Evolutionary conservation across 1,139 yeast genomes (phyloP).

Genomic region (Kodamaea fungicola): DNA sequence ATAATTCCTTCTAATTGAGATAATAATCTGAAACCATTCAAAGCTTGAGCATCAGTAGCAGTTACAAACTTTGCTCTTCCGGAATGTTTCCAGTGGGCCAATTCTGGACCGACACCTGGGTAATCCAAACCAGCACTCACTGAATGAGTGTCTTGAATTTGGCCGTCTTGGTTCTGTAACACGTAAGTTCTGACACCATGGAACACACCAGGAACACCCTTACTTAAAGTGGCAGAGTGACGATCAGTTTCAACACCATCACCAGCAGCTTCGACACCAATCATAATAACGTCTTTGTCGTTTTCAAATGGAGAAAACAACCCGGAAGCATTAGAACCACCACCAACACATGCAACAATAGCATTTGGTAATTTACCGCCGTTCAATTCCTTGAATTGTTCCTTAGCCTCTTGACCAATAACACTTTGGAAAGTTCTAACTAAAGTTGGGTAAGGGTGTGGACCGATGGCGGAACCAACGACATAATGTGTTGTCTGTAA

Average conservation of each 20-base stretch:
- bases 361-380: conserved; percentile 86
- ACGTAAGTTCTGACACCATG: conserved; percentile 97
- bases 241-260: conserved; percentile 84
- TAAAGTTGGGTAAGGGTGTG: conserved; percentile 97
- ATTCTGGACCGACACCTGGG: conserved; percentile 99
- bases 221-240: conserved; percentile 92
- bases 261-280: conserved; percentile 99
- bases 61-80: conserved; percentile 91
- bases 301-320: conserved; percentile 92
- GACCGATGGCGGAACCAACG: conserved; percentile 98
- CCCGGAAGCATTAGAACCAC: conserved; percentile 97
- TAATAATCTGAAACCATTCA: conserved; percentile 81
- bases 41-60: conserved; percentile 91
- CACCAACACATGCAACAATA: conserved; percentile 98
- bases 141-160: conserved; percentile 95
- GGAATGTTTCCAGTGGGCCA: conserved; percentile 89
- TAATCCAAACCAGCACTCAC: conserved; percentile 98
- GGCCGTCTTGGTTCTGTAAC: conserved; percentile 88
- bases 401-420: conserved; percentile 91
- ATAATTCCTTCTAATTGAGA: conserved; percentile 96
- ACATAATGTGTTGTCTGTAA: conserved; percentile 85
- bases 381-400: conserved; percentile 77
- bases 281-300: conserved; percentile 68
- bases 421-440: conserved; percentile 98
- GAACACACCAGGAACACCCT: conserved; percentile 94